Evolutionary conservation across 257 asterid species (phyloP).

Genomic region (Gentiana macrophylla): DNA sequence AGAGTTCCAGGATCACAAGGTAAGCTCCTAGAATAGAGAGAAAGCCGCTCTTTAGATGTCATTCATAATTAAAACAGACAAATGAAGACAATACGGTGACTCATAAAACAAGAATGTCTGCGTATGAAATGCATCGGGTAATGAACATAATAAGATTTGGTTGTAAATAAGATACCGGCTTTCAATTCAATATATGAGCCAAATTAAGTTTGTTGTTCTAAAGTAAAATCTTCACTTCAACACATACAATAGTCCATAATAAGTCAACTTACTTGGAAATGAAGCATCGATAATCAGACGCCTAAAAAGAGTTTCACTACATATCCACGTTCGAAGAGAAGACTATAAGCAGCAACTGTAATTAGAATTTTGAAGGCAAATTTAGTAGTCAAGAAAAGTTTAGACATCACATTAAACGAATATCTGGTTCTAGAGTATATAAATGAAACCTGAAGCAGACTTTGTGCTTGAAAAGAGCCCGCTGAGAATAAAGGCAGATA

Average conservation of each 20-base stretch:
- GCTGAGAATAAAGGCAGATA: constrained; percentile 25
- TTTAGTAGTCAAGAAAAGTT: neutral
- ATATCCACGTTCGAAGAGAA: constrained; percentile 25
- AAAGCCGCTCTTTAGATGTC: too few species aligned
- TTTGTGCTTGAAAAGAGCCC: constrained; percentile 20
- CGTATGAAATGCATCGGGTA: too few species aligned
- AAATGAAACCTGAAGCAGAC: constrained; percentile 23
- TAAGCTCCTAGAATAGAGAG: constrained; percentile 14
- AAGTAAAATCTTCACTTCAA: neutral
- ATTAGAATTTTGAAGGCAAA: neutral
- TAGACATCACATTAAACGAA: too few species aligned
- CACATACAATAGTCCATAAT: neutral
- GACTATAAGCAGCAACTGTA: constrained; percentile 21
- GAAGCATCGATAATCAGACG: constrained; percentile 17
- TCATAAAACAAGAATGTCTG: too few species aligned
- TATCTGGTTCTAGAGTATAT: too few species aligned
- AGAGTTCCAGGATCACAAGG: constrained; percentile 26
- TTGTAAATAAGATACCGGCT: too few species aligned
- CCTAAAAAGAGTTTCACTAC: constrained; percentile 14
- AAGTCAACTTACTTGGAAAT: constrained; percentile 24
- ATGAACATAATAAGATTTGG: too few species aligned
- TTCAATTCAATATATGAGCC: too few species aligned
- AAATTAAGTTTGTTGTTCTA: too few species aligned
- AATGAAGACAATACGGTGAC: too few species aligned
- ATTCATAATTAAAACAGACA: neutral